These are phyloP conservation scores for Hippophae rhamnoides DNA, from an alignment of 306 rosid genomes.

Conservation along the genomic window DNA sequence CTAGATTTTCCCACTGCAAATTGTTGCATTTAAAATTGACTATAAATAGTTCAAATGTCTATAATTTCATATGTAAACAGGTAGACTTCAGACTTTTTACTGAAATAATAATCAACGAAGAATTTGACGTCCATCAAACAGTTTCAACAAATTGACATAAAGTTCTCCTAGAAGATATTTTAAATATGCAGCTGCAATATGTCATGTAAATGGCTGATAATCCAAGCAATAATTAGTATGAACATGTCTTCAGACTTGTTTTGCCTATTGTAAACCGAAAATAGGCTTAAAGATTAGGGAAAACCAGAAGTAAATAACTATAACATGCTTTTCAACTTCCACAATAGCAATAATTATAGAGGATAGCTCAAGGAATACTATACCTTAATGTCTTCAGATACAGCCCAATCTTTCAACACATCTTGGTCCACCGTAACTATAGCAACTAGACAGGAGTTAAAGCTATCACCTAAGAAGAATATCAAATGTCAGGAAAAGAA, in stretches of 20 bases:
- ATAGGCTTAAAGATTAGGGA: neutral
- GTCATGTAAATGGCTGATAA: too few species aligned
- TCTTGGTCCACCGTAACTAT: conserved; percentile 67
- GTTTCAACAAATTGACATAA: neutral
- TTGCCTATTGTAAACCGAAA: neutral
- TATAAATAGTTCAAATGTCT: neutral
- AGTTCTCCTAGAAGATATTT: too few species aligned
- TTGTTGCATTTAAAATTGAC: conserved; percentile 8
- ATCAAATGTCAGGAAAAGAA: conserved; percentile 19
- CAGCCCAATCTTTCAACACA: conserved; percentile 67
- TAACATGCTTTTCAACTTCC: too few species aligned
- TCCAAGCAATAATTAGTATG: neutral
- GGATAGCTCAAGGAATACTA: too few species aligned
- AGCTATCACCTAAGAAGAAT: conserved; percentile 64
- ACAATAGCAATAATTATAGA: too few species aligned
- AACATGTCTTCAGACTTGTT: neutral
- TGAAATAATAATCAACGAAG: too few species aligned
- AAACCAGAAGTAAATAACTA: neutral
- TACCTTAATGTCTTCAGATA: conserved; percentile 59
- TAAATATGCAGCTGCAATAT: too few species aligned
- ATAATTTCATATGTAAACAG: neutral
- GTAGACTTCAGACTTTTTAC: too few species aligned
- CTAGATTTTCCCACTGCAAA: conserved; percentile 50
- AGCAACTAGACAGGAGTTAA: conserved; percentile 67
- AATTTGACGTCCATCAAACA: too few species aligned